Evolutionary conservation across 306 rosid species (phyloP).

Genomic region (Lathyrus tuberosus): DNA sequence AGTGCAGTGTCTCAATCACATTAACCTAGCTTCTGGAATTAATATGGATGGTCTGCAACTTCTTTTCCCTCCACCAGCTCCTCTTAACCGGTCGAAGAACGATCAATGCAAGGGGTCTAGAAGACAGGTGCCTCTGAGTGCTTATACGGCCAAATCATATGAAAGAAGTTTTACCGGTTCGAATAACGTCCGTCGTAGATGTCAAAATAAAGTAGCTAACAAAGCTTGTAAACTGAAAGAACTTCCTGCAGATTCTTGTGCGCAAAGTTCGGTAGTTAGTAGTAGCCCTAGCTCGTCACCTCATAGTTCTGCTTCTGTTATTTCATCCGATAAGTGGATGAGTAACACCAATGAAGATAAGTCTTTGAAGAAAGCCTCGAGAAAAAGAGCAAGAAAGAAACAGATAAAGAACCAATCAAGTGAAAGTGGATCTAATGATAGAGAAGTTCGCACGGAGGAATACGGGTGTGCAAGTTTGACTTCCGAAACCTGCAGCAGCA

Average conservation of each 20-base stretch:
- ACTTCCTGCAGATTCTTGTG: slow-evolving; percentile 50
- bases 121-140: slow-evolving; percentile 45
- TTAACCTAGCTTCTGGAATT: slow-evolving; percentile 45
- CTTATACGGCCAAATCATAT: slow-evolving; percentile 49
- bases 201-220: slow-evolving; percentile 60
- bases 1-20: slow-evolving; percentile 42
- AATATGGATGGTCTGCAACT: slow-evolving; percentile 64
- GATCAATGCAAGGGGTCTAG: slow-evolving; percentile 50
- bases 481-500: slow-evolving; percentile 53
- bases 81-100: slow-evolving; percentile 49
- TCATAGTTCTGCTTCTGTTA: slow-evolving; percentile 43
- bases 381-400: slow-evolving; percentile 61
- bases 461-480: slow-evolving; percentile 46
- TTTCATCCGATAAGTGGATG: slow-evolving; percentile 41
- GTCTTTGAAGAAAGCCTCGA: slow-evolving; percentile 54
- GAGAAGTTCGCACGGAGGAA: slow-evolving; percentile 53
- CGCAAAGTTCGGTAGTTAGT: slow-evolving; percentile 43
- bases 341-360: slow-evolving; percentile 44
- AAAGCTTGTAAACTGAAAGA: slow-evolving; percentile 60
- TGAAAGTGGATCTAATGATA: slow-evolving; percentile 51
- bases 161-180: slow-evolving; percentile 49
- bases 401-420: slow-evolving; percentile 54
- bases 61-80: slow-evolving; percentile 48
- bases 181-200: slow-evolving; percentile 50
- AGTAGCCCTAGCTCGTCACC: slow-evolving; percentile 43